Conservation (phyloP, 768 basidiomycete genomes). For the Filobasidium wieringae region DNA sequence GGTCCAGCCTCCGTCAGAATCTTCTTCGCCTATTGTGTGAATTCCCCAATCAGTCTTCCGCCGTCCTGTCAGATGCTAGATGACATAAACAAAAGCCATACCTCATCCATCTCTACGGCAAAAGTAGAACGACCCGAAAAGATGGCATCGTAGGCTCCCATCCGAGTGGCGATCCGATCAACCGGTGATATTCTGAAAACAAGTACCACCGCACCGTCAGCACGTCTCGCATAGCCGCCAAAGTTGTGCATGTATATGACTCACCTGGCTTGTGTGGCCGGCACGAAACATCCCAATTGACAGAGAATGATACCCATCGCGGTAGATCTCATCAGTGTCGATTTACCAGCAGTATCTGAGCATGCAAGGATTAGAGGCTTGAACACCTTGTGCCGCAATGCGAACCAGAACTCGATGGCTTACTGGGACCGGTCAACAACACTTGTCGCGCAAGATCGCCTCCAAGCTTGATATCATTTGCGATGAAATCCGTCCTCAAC, state of each 20-base stretch:
- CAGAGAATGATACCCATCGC: slow-evolving; percentile 84
- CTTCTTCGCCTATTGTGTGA: slow-evolving; percentile 55
- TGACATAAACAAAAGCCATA: slow-evolving; percentile 34
- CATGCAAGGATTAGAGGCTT: background rate
- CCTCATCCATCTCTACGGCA: slow-evolving; percentile 98
- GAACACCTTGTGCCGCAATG: background rate
- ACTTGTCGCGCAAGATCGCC: slow-evolving; percentile 57
- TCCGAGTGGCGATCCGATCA: slow-evolving; percentile 81
- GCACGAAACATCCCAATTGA: slow-evolving; percentile 89
- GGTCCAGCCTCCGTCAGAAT: slow-evolving; percentile 89
- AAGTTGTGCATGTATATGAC: slow-evolving; percentile 12
- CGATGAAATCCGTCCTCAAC: slow-evolving; percentile 68
- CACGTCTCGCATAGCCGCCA: background rate
- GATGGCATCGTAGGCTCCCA: slow-evolving; percentile 88
- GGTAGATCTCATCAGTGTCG: slow-evolving; percentile 79
- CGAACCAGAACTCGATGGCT: background rate
- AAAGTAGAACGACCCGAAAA: slow-evolving; percentile 52
- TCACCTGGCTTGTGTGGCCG: slow-evolving; percentile 66
- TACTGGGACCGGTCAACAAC: slow-evolving; percentile 64
- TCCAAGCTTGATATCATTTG: slow-evolving; percentile 82
- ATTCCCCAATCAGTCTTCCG: slow-evolving; percentile 1
- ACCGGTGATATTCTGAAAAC: slow-evolving; percentile 65
- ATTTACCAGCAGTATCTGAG: slow-evolving; percentile 54
- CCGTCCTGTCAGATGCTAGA: background rate
- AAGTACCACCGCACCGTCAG: no score